Percentiles rank a stretch among this genome's conserved stretches.
phyloP scores from a whole-genome alignment of 345 rosid genomes.

The Eucalyptus tenuipes region DNA sequence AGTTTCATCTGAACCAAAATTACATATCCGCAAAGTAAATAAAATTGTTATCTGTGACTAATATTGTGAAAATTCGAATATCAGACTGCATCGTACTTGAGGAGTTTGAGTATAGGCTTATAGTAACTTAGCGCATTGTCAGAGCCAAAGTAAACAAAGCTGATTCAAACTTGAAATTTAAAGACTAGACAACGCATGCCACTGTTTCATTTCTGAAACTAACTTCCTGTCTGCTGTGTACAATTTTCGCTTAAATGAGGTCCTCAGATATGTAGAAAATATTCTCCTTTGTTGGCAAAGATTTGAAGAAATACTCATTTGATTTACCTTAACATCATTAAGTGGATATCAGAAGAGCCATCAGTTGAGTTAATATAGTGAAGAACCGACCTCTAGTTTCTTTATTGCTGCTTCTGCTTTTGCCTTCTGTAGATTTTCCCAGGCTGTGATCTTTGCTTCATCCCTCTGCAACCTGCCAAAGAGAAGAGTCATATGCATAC shows the following conservation, averaged over 20 bases:
- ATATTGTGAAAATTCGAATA: neutral
- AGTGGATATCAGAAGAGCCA: neutral
- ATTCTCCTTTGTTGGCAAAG: neutral
- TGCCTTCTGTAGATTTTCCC: slow-evolving; percentile 96
- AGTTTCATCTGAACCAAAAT: slow-evolving; percentile 47
- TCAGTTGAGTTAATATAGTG: neutral
- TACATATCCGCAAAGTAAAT: neutral
- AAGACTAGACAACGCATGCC: neutral
- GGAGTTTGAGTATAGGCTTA: neutral
- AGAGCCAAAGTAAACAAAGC: neutral
- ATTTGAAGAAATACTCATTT: neutral
- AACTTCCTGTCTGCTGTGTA: neutral
- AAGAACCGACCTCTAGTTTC: slow-evolving; percentile 65
- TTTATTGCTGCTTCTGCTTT: slow-evolving; percentile 95
- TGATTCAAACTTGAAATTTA: neutral
- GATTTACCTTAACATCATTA: neutral
- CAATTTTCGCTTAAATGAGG: neutral
- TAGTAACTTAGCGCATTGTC: neutral
- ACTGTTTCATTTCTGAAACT: neutral
- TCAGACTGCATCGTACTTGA: neutral
- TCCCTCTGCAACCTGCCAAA: slow-evolving; percentile 60
- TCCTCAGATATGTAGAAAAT: neutral
- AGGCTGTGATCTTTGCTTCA: slow-evolving; percentile 86
- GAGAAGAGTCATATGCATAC: neutral
- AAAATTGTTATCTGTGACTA: neutral